Conservation (phyloP, 1,284 basidiomycete species). For the Microbotryum silenes-acaulis region DNA sequence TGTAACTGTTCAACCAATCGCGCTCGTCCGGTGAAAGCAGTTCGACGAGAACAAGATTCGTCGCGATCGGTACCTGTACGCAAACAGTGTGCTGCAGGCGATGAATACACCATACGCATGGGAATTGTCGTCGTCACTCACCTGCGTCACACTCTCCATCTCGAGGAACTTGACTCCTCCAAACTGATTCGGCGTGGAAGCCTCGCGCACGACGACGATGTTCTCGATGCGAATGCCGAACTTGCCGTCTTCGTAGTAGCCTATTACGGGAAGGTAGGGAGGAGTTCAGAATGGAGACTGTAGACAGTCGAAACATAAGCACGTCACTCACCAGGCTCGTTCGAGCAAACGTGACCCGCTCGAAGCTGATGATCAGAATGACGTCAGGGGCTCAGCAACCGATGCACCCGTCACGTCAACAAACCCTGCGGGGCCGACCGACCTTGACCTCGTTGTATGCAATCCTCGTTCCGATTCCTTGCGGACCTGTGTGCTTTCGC, state of each 20-base stretch:
- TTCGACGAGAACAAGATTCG: slow-evolving; percentile 61
- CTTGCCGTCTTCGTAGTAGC: slow-evolving; percentile 83
- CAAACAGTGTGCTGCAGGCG: no score
- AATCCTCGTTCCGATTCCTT: slow-evolving; percentile 59
- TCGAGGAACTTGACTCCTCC: slow-evolving; percentile 62
- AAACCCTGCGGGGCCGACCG: no score
- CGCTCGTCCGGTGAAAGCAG: slow-evolving; percentile 63
- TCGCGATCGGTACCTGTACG: slow-evolving; percentile 73
- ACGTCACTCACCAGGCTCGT: slow-evolving; percentile 53
- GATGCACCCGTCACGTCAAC: not conserved
- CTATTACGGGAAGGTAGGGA: slow-evolving; percentile 60
- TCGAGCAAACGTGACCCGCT: slow-evolving; percentile 80
- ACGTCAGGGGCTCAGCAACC: not conserved
- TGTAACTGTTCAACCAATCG: slow-evolving; percentile 78
- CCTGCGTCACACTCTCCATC: slow-evolving; percentile 79
- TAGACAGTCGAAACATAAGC: slow-evolving; percentile 7
- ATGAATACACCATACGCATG: no score
- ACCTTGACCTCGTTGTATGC: slow-evolving; percentile 48
- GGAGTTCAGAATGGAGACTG: slow-evolving; percentile 1
- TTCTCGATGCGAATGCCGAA: slow-evolving; percentile 94
- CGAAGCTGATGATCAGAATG: slow-evolving; percentile 48
- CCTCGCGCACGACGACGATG: slow-evolving; percentile 55
- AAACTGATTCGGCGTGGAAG: slow-evolving; percentile 71
- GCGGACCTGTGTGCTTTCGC: not conserved
- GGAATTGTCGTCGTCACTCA: slow-evolving; percentile 28